Percentiles rank a stretch among this genome's conserved stretches.
Conservation (phyloP, 768 basidiomycete genomes). For the Filobasidium wieringae region DNA sequence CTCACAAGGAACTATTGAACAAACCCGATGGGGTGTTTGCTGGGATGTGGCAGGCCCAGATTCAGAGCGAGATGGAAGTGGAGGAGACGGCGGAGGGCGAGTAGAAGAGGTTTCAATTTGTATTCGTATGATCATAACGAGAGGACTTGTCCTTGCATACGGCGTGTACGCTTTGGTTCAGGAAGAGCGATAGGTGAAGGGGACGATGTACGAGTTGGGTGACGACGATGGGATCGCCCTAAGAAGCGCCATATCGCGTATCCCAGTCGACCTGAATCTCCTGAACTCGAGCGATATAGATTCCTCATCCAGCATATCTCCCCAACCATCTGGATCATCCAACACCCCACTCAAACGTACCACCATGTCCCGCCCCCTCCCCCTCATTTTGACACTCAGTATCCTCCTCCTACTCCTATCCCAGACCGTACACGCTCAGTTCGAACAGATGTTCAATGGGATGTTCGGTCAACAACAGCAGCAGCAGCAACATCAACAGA, state of each 20-base stretch:
- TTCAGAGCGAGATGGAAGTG: slow-evolving; percentile 32
- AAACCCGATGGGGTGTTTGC: slow-evolving; percentile 58
- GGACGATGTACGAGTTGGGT: no score
- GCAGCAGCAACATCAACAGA: background rate
- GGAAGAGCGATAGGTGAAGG: no score
- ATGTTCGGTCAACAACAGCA: background rate
- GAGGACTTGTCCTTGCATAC: no score
- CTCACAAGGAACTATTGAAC: slow-evolving; percentile 63
- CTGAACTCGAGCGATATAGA: no score
- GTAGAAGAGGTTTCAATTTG: no score
- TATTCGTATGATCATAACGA: no score
- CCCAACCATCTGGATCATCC: background rate
- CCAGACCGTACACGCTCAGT: background rate
- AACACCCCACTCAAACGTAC: background rate
- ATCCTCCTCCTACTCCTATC: background rate
- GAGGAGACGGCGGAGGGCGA: background rate
- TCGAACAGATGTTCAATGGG: background rate
- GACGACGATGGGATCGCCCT: no score
- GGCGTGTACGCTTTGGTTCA: no score
- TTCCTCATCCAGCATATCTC: background rate
- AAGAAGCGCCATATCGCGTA: no score
- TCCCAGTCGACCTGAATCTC: no score
- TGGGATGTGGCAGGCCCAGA: slow-evolving; percentile 78
- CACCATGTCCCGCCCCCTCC: background rate
- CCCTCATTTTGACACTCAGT: background rate